Evolutionary conservation across 2,329 filamentous ascomycete genomes (phyloP).

Genomic region (Pyrenophora teres): DNA sequence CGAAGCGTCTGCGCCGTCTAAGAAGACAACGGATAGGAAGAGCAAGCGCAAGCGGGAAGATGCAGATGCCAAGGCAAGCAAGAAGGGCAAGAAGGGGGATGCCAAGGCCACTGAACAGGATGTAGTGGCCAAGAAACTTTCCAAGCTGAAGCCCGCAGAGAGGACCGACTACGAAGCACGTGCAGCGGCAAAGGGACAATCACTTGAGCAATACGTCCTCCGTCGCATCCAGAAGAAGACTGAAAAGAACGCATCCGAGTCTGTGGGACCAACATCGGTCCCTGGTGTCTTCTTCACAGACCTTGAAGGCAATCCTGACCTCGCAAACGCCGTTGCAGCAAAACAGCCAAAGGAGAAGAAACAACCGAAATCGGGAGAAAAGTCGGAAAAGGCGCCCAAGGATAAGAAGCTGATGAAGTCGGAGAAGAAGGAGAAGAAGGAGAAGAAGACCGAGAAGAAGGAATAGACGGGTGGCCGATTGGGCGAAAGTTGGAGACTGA

Average conservation of each 20-base stretch:
- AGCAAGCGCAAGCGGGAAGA: slow-evolving; percentile 38
- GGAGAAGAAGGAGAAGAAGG: slow-evolving; percentile 8
- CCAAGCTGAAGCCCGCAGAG: slow-evolving; percentile 36
- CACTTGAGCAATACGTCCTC: slow-evolving; percentile 44
- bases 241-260: slow-evolving; percentile 17
- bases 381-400: neutral
- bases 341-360: neutral
- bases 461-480: neutral
- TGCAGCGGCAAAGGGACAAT: slow-evolving; percentile 46
- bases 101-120: slow-evolving; percentile 9
- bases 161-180: slow-evolving; percentile 38
- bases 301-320: slow-evolving; percentile 13
- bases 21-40: slow-evolving; percentile 17
- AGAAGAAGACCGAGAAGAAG: slow-evolving; percentile 6
- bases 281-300: slow-evolving; percentile 18
- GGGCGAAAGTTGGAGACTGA: too few relatives aligned
- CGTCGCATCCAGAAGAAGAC: slow-evolving; percentile 44
- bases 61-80: slow-evolving; percentile 10
- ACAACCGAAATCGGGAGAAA: too few relatives aligned
- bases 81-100: slow-evolving; percentile 25
- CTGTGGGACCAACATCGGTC: neutral
- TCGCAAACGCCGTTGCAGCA: neutral
- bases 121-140: slow-evolving; percentile 30
- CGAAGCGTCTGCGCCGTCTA: slow-evolving; percentile 16
- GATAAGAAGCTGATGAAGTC: slow-evolving; percentile 1